Evolutionary conservation across 192 early-diverging fungal species (phyloP), one percentile per base, ranked within the genome.

Genomic region (Podila epigama): DNA sequence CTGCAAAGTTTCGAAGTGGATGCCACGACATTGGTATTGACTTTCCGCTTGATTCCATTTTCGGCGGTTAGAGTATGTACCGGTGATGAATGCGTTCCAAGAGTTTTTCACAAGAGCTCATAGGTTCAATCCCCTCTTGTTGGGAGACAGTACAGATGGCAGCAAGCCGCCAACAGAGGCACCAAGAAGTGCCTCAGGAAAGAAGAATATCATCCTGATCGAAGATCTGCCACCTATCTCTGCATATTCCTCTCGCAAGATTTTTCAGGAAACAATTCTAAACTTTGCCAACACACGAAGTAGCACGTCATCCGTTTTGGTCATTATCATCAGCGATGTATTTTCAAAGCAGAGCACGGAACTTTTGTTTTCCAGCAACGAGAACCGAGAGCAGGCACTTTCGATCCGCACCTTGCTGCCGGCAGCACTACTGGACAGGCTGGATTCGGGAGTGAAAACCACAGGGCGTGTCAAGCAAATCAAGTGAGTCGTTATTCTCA

Each of bases 221-320:
- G 89, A 90, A 58, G 89, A 90, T 29, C 32, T 90, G 51, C 89
- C 89, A 0, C 86, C 88, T 22, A 59, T 90, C 10, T 79, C 68
- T 10, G 81, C 84, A 39, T 64, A 58, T 11, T 82, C 77, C 12
- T 85, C 84, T 2, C 83, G 82, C 35, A 67, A 79, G n/a, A 79
- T 84, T 41, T 90, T 90, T 53, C 71, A 75, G 18, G 59, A 58
- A 20, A 84, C 84, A 13, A 71, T 90, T 32, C 18, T 54, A 28
- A 75, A 80, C 33, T 87, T 86, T 63, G 59, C 84, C 75, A 20
- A 73, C 60, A 22, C 71, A 9, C 10, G 63, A 51, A 28, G 72
- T 63, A 58, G 18, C 28, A 48, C 58, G 1, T 39, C 70, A 11
- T 58, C 72, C 20, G 65, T 70, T 18, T 50, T 79, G 34, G 68